phyloP scores from a whole-genome alignment of 441 rosid genomes.

The Corymbia calophylla region DNA sequence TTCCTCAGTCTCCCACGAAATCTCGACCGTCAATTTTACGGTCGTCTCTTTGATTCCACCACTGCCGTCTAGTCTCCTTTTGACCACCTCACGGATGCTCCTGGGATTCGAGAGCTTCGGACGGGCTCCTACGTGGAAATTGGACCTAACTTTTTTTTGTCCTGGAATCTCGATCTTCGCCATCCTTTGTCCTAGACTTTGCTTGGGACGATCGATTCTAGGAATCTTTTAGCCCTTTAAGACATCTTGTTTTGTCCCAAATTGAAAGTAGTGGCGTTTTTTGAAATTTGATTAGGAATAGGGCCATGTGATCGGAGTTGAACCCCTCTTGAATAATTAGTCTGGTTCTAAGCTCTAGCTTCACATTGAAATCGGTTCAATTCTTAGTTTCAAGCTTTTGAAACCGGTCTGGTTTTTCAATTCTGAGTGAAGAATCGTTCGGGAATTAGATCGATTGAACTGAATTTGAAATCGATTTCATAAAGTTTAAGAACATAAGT shows the following conservation, averaged over 20 bases:
- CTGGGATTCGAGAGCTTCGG: neutral
- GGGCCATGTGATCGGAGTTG: too few species aligned
- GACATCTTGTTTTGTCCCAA: neutral
- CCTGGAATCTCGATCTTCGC: neutral
- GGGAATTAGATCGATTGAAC: rapidly evolving
- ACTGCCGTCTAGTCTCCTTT: neutral
- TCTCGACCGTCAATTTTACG: neutral
- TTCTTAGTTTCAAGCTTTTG: neutral
- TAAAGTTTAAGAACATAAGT: neutral
- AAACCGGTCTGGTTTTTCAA: too few species aligned
- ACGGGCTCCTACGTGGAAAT: neutral
- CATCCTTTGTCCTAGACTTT: neutral
- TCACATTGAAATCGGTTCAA: rapidly evolving
- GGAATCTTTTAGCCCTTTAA: neutral
- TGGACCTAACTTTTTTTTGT: rapidly evolving
- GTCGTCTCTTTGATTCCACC: neutral
- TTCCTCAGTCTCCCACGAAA: neutral
- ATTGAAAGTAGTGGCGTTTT: neutral
- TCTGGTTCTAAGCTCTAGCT: too few species aligned
- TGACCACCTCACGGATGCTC: neutral
- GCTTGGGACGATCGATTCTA: neutral
- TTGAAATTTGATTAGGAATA: neutral
- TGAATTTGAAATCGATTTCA: rapidly evolving
- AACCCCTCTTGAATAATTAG: too few species aligned
- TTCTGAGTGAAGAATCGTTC: neutral